Evolutionary conservation across 306 rosid species (phyloP), one percentile per base, ranked within the genome.

Genomic region (Castanea sativa): DNA sequence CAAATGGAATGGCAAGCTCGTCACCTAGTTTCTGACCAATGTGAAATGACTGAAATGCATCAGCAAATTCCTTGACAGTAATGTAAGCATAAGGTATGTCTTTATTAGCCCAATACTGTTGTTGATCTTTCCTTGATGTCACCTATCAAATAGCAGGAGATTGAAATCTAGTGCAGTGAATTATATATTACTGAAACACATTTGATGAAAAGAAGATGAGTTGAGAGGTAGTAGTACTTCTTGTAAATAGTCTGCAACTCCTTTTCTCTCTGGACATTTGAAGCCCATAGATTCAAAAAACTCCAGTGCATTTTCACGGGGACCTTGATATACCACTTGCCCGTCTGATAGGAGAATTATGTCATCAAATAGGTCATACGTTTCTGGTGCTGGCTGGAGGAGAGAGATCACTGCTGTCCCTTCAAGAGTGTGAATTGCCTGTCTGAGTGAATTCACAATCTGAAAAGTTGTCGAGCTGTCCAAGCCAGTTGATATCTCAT

Each of bases 351-450:
- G 90, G 19, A 92, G 95, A 76, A 94, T 87, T 75, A 94, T 86
- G 21, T 94, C 97, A 61, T 94, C 99, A 51, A 94, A 94, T 15
- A 92, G 83, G 65, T 87, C 90, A 72, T 85, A 94, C 32, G 97
- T 94, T 87, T 94, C 99, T 1, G 99, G 99, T 58, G 99, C 93
- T 73, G 99, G 99, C 67, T 94, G 97, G 38, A 92, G 92, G 76
- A 94, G 97, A 76, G 98, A 92, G 79, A 92, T 88, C 25, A 90
- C 76, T 21, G 97, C 92, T 10, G 97, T 94, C 91, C 93, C 97
- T 71, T 80, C 89, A 10, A 94, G 88, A 83, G 92, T 91, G 82
- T 94, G 97, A 81, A 92, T 90, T 29, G 93, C 88, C 74, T 94
- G 97, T 73, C 88, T 85, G 30, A 92, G 59, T 64, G 91, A 92